Base-by-base conservation (phyloP, 331 rosid genomes). In the Malus hybrid region DNA sequence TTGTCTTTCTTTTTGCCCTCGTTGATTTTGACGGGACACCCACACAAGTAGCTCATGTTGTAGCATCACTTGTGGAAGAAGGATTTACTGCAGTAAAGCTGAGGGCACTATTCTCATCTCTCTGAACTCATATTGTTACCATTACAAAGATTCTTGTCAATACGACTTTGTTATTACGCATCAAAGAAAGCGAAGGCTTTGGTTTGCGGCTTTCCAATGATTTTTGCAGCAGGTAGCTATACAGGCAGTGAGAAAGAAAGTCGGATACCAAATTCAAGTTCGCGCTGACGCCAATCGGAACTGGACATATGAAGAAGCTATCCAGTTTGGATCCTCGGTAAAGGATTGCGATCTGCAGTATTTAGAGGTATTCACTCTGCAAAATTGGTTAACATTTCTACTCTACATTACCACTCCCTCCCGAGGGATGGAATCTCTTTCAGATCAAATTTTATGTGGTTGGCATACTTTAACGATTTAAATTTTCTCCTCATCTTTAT, bases 241-340 rank as follows among this genome's bases (percentile, higher is more conserved):
- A 74, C 89, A 79, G 79, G 97, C 86, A 84, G 90, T 94, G 64
- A 86, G 99, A 84, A 92, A 86, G 58, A 86, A 80, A 84, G 88
- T 94, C 76, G 99, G 99, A 63, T 6, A 58, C 86, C 85, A 80
- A 44, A 77, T 87, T 77, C 83, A 85, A 62, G 83, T 94, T 79
- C 96, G 99, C 4, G 99, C 80, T 29, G 99, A 94, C 83, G 99
- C 97, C 78, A 94, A 94, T 82, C 87, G 88, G 71, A 87, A 77
- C 57, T 94, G 99, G 99, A 92, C 92, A 66, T 92, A 81, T 77
- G 82, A 90, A 79, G 97, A 94, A 85, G 99, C 97, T 72, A 84
- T 92, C 58, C 81, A 82, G 73, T 94, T 94, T 84, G 86, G 91
- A 73, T 90, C 91, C 81, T 75, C 86, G 36, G 90, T 89, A 78